Base-by-base conservation (phyloP, 2,329 filamentous ascomycete genomes). In the Sclerotiophoma versabilis region DNA sequence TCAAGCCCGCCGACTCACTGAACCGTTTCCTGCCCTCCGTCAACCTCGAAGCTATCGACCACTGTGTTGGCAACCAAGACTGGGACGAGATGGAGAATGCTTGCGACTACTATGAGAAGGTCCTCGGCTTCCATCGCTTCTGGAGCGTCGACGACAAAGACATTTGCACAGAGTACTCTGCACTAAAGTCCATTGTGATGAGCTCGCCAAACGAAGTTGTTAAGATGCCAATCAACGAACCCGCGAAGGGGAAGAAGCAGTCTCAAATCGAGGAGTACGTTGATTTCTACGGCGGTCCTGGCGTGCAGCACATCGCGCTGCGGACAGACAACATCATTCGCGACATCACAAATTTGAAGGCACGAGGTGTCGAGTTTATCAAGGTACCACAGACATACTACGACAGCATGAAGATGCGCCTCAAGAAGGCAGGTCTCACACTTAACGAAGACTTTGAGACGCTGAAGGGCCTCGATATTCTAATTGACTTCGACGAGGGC, bases 151-250 rank as follows among this genome's bases (percentile, higher is more conserved):
- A 97, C 75, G 93, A 97, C 81, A 89, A 86, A 64, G 87, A 96
- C 73, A 96, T 97, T 78, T 91, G 87, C 83, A 96, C 91, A 63
- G 92, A 96, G 72, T 97, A 91, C 83, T 92, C 89, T 1, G 92
- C 93, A 9, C 83, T 97, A 41, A 92, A 88, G 77, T 91, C 86
- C 69, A 87, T 97, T 69, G 93, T 97, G 71, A 96, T 97, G 92
- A 86, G 90, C 34, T 91, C 88, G 4, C 86, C 87, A 56, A 91
- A 93, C 79, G 89, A 93, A 53, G 75, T 89, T 4, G 92, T 97
- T 77, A 97, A 97, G 80, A 97, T 97, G 92, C 93, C 93, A 68
- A 96, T 98, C 84, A 97, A 97, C 81, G 93, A 97, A 79, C 93
- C 93, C 1, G 93, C 93, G 0, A 81, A 85, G 1, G 93, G 93